Base-by-base conservation (phyloP, 169 alveolate species). In the Eimeria falciformis region DNA sequence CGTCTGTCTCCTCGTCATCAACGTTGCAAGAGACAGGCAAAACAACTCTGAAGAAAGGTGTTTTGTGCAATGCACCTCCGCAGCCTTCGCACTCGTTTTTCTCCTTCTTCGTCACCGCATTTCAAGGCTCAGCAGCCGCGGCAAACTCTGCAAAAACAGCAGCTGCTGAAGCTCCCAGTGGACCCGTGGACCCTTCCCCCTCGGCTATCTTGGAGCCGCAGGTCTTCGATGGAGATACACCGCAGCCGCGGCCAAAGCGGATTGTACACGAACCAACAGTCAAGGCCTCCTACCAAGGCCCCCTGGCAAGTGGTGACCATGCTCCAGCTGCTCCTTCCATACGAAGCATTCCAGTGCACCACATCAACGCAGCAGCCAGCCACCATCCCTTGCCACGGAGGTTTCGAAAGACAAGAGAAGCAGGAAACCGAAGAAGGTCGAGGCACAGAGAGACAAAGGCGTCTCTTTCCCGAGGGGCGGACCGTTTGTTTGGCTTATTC, bases 21-120 rank as follows among this genome's bases (percentile, higher is more conserved):
- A 7, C 7, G 62, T 50, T 50, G 62, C 7, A 14, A 11, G 62
- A 50, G 62, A 14, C 7, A 14, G 62, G 62, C 7, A 14, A 11
- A 14, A 50, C 62, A 50, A 7, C 7, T 7, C 62, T 11, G 62
- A 14, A 50, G 62, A 7, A 14, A 50, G n/a, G 62, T 11, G 14
- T 14, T 50, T 50, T 14, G 7, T 14, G 7, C 62, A 11, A 7
- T 9, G 25, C 37, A 12, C 37, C 66, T 1, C 85, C 65, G 9
- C 58, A 50, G 0, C n/a, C 85, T 43, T 75, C 85, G 23, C 85
- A 37, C 0, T 75, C 85, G 0, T 40, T 75, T 75, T 75, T 75
- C 21, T 45, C 85, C 9, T 75, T n/a, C 40, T 75, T 75, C 40
- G 23, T 75, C 21, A 43, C 85, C 11, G 85, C 66, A 12, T 46